phyloP scores from a whole-genome alignment of 1,284 basidiomycete species.

The Pseudozyma hubeiensis region DNA sequence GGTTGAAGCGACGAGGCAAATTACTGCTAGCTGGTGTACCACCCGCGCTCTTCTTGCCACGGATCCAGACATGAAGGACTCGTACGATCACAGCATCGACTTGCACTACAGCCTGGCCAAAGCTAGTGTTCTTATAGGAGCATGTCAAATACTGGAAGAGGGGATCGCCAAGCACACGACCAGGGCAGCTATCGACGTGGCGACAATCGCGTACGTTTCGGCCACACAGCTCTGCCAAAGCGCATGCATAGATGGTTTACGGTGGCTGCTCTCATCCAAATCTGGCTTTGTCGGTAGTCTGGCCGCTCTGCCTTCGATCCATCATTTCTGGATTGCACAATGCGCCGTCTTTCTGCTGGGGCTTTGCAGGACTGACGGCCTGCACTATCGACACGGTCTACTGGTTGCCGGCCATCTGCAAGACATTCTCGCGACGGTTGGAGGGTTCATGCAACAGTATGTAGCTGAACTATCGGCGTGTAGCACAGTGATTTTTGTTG shows the following conservation, averaged over 20 bases:
- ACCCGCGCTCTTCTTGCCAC: slow-evolving; percentile 8
- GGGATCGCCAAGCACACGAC: not conserved
- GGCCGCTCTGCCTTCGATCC: slow-evolving; percentile 25
- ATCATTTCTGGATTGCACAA: slow-evolving; percentile 20
- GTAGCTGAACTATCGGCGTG: slow-evolving; percentile 12
- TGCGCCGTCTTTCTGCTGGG: slow-evolving; percentile 15
- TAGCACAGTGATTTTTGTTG: slow-evolving; percentile 1
- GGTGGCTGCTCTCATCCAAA: not conserved
- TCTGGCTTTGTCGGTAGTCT: slow-evolving; percentile 7
- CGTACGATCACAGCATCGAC: slow-evolving; percentile 19
- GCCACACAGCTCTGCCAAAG: slow-evolving; percentile 4
- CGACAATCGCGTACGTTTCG: not conserved
- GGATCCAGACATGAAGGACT: slow-evolving; percentile 14
- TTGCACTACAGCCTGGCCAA: slow-evolving; percentile 21
- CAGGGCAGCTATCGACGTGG: not conserved
- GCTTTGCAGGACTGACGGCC: slow-evolving; percentile 9
- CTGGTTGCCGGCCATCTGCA: slow-evolving; percentile 15
- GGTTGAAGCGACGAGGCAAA: not conserved
- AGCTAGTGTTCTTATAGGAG: slow-evolving; percentile 7
- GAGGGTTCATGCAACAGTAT: slow-evolving; percentile 15
- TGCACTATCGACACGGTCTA: slow-evolving; percentile 17
- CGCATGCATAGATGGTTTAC: slow-evolving; percentile 19
- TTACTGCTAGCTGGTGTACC: slow-evolving; percentile 15
- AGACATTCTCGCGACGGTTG: slow-evolving; percentile 6
- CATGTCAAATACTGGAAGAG: slow-evolving; percentile 6